Conservation (phyloP, 257 asterid species). For the Solanum rostratum region DNA sequence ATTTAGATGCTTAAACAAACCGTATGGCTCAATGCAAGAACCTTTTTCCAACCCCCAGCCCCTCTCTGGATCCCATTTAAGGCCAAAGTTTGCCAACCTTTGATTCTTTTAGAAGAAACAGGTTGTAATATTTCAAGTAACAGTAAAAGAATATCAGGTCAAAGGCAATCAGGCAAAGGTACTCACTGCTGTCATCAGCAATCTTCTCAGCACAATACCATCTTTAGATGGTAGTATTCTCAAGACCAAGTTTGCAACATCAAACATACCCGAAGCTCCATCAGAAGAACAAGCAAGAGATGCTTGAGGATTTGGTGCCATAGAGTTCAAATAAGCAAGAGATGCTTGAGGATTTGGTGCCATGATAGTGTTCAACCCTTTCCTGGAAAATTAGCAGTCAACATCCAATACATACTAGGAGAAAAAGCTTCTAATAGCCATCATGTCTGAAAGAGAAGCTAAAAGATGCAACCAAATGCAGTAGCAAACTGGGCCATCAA, state of each 20-base stretch:
- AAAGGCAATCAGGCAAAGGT: background rate
- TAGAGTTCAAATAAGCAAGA: constrained; percentile 19
- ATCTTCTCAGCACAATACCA: constrained; percentile 77
- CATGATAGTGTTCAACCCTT: constrained; percentile 34
- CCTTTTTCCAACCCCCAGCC: background rate
- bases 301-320: constrained; percentile 28
- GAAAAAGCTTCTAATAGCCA: background rate
- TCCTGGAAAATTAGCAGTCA: constrained; percentile 33
- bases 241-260: constrained; percentile 58
- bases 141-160: background rate
- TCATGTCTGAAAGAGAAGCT: background rate
- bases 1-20: background rate
- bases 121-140: background rate
- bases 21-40: background rate
- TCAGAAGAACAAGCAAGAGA: constrained; percentile 31
- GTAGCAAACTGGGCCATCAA: background rate
- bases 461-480: background rate
- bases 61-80: background rate
- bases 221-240: constrained; percentile 68
- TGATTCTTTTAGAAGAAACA: background rate
- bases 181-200: constrained; percentile 80
- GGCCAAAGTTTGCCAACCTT: background rate
- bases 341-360: constrained; percentile 33
- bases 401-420: background rate
- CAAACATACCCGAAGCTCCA: constrained; percentile 34